These are phyloP conservation scores for Gleditsia sinensis DNA, from an alignment of 306 rosid species.

Conservation along the genomic window DNA sequence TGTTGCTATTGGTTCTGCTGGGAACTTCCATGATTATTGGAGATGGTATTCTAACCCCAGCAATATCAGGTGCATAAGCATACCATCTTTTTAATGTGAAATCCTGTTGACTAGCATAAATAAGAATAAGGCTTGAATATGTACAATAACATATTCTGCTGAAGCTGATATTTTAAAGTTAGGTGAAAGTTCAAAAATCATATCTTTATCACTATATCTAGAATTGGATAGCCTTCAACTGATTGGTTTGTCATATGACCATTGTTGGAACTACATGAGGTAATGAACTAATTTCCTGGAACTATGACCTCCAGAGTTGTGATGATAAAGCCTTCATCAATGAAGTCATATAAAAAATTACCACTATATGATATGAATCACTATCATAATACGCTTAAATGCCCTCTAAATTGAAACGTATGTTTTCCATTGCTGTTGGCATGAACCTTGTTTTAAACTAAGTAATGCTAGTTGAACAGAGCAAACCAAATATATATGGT, in stretches of 20 bases:
- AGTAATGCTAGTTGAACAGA: not conserved
- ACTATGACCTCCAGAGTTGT: not conserved
- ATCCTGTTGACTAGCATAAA: not conserved
- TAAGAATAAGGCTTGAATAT: not conserved
- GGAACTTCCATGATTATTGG: conserved; percentile 98
- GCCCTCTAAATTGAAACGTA: not conserved
- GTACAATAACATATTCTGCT: not conserved
- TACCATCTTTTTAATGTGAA: not conserved
- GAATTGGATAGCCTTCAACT: not conserved
- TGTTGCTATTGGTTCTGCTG: conserved; percentile 81
- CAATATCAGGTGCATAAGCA: conserved; percentile 78
- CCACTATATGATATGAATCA: not conserved
- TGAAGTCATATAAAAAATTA: not conserved
- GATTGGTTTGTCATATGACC: not conserved
- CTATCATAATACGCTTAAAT: not conserved
- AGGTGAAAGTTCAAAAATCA: not conserved
- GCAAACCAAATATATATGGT: not conserved
- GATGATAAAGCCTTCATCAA: not conserved
- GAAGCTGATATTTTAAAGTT: not conserved
- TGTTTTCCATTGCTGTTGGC: not conserved
- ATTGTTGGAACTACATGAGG: not conserved
- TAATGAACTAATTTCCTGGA: not conserved
- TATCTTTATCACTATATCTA: not conserved
- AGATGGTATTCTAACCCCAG: conserved; percentile 96
- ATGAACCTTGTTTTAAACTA: not conserved